Conservation (phyloP, 2,329 filamentous ascomycete species). For the Plectosphaerella sp. region DNA sequence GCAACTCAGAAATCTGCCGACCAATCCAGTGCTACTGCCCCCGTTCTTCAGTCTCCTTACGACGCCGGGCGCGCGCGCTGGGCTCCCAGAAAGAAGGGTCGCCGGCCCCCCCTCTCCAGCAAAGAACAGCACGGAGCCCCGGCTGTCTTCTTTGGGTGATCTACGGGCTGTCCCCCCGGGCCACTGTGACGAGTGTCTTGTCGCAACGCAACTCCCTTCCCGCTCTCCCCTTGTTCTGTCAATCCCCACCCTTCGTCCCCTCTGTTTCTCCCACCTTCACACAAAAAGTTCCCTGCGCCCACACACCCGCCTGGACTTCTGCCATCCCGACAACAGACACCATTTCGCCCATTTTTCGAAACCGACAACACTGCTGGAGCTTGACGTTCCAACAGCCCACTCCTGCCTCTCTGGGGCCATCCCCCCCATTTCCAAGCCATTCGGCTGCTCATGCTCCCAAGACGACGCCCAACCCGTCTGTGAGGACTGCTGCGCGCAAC, state of each 20-base stretch:
- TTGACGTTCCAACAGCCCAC: conserved; percentile 8
- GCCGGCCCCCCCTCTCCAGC: too few relatives aligned
- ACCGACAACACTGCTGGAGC: conserved; percentile 3
- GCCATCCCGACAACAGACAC: background rate
- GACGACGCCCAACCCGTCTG: background rate
- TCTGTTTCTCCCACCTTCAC: conserved; percentile 2
- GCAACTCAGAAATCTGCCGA: background rate
- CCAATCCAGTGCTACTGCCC: background rate
- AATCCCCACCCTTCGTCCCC: background rate
- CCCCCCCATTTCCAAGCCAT: conserved; percentile 1
- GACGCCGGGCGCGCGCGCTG: too few relatives aligned
- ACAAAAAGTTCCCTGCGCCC: conserved; percentile 16
- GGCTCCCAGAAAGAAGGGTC: too few relatives aligned
- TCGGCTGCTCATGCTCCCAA: background rate
- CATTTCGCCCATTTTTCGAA: background rate
- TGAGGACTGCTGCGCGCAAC: conserved; percentile 4
- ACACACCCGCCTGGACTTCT: conserved; percentile 1
- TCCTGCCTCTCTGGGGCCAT: conserved; percentile 9
- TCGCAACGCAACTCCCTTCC: conserved; percentile 9
- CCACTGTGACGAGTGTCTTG: conserved; percentile 11
- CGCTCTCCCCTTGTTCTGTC: conserved; percentile 5
- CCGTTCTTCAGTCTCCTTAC: too few relatives aligned
- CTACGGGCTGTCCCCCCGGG: conserved; percentile 11
- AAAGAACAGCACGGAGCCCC: background rate
- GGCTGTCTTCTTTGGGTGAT: background rate